Conservation (phyloP, 805 yeast genomes). For the Brettanomyces nanus region DNA sequence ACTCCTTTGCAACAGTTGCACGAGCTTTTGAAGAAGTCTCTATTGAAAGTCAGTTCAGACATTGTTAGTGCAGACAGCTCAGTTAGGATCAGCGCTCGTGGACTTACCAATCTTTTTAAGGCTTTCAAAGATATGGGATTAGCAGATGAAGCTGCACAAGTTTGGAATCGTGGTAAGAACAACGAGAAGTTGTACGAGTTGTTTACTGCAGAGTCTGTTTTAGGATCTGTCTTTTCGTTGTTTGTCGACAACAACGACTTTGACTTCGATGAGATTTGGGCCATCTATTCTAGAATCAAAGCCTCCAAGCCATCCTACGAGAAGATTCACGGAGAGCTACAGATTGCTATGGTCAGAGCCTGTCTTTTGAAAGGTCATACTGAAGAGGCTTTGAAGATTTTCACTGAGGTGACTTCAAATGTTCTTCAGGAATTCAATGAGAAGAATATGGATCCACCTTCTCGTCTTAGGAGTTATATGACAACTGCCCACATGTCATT, state of each 20-base stretch:
- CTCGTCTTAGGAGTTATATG: constrained; percentile 39
- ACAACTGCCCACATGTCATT: constrained; percentile 71
- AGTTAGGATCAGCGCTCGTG: constrained; percentile 36
- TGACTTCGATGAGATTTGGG: constrained; percentile 49
- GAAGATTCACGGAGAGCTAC: constrained; percentile 36
- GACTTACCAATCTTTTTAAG: constrained; percentile 48
- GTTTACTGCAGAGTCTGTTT: constrained; percentile 55
- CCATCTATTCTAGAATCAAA: constrained; percentile 36
- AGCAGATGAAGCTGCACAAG: constrained; percentile 50
- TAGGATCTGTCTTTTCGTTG: constrained; percentile 63
- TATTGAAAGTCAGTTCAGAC: constrained; percentile 41
- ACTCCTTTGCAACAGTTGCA: constrained; percentile 44
- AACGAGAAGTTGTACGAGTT: constrained; percentile 29
- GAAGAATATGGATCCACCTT: constrained; percentile 16
- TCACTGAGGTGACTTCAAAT: constrained; percentile 48
- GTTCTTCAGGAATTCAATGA: constrained; percentile 27
- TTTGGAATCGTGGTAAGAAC: constrained; percentile 59
- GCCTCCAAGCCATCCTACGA: constrained; percentile 13
- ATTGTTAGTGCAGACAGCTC: constrained; percentile 26
- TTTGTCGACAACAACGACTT: constrained; percentile 51
- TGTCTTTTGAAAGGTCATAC: constrained; percentile 57
- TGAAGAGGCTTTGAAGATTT: constrained; percentile 52
- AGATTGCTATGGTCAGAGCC: constrained; percentile 66
- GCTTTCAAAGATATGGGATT: constrained; percentile 52
- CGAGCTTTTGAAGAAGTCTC: constrained; percentile 32